A percentile compares a stretch with the other conserved stretches of the same genome.
phyloP scores from a whole-genome alignment of 176 grass and related monocot species.

The Oryza coarctata region DNA sequence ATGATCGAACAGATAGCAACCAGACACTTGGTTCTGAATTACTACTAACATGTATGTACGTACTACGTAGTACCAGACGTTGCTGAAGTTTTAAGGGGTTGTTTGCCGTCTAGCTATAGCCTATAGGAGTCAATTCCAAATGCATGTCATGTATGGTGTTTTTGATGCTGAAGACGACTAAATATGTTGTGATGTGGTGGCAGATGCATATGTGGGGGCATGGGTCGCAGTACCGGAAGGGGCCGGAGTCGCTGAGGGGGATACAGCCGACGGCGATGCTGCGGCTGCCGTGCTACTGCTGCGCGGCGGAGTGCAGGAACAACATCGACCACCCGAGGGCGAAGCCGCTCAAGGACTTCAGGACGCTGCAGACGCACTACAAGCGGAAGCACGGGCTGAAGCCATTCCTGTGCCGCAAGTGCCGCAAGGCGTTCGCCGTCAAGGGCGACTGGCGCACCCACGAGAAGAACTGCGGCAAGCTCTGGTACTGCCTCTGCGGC shows the following conservation, averaged over 20 bases:
- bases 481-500: constrained; percentile 84
- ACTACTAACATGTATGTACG: background rate
- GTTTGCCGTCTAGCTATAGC: too few relatives aligned
- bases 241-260: constrained; percentile 80
- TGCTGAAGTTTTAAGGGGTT: too few relatives aligned
- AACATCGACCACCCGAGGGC: constrained; percentile 94
- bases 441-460: constrained; percentile 97
- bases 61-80: background rate
- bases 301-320: constrained; percentile 76
- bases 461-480: constrained; percentile 96
- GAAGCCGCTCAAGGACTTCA: constrained; percentile 95
- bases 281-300: constrained; percentile 93
- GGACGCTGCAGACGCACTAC: constrained; percentile 98
- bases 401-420: constrained; percentile 94
- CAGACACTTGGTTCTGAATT: background rate
- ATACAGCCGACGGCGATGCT: constrained; percentile 96
- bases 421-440: constrained; percentile 89
- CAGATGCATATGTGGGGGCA: constrained; percentile 99
- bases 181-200: background rate
- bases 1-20: constrained; percentile 14
- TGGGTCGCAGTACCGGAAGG: constrained; percentile 90
- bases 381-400: constrained; percentile 89
- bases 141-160: too few relatives aligned
- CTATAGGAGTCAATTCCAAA: too few relatives aligned
- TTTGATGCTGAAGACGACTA: too few relatives aligned